Evolutionary conservation across 2,329 filamentous ascomycete genomes (phyloP).

Genomic region (Alternaria postmessia): DNA sequence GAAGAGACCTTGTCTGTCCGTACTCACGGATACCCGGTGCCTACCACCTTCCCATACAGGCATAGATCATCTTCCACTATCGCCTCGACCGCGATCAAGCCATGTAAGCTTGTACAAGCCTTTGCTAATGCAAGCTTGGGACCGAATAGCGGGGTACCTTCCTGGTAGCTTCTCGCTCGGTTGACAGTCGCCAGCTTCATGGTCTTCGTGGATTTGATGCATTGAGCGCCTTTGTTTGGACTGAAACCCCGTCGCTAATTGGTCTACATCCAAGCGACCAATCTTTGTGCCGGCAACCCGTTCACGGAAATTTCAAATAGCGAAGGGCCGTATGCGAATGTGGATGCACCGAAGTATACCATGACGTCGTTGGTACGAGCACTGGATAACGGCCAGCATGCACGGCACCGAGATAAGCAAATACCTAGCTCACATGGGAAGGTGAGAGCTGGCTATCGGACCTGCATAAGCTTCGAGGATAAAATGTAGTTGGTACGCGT

Average conservation of each 20-base stretch:
- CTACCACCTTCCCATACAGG: slow-evolving; percentile 29
- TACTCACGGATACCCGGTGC: not conserved
- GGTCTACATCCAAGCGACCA: not conserved
- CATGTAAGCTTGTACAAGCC: slow-evolving; percentile 27
- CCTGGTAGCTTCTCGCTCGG: not conserved
- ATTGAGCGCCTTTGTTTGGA: not conserved
- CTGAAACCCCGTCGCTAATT: not conserved
- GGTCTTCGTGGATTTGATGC: not conserved
- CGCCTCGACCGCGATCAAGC: slow-evolving; percentile 22
- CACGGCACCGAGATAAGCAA: slow-evolving; percentile 3
- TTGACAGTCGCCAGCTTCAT: not conserved
- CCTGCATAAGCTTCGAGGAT: slow-evolving; percentile 3
- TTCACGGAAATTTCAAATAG: no score
- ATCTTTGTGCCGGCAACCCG: not conserved
- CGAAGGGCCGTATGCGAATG: not conserved
- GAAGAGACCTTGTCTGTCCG: slow-evolving; percentile 6
- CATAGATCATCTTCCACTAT: slow-evolving; percentile 15
- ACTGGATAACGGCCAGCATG: slow-evolving; percentile 2
- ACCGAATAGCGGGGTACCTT: slow-evolving; percentile 5
- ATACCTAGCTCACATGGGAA: slow-evolving; percentile 16
- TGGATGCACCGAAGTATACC: not conserved
- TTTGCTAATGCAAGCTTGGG: slow-evolving; percentile 13
- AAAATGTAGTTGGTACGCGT: slow-evolving; percentile 3
- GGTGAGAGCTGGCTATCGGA: slow-evolving; percentile 8
- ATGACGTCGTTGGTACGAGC: slow-evolving; percentile 16